These are phyloP conservation scores for Blastocystis sp. DNA, from an alignment of 352 stramenopile species.

Conservation along the genomic window DNA sequence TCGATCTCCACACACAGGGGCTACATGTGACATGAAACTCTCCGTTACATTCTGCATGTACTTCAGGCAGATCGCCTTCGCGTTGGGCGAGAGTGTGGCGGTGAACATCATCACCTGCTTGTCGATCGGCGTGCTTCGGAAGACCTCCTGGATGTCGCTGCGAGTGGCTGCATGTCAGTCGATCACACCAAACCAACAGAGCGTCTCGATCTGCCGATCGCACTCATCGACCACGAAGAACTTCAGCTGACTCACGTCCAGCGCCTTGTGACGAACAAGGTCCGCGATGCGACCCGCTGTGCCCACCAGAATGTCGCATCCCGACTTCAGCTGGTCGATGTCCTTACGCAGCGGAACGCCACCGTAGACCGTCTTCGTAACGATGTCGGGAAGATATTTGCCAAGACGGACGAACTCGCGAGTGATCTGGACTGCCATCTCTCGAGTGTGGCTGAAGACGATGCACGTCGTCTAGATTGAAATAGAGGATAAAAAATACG, in stretches of 20 bases:
- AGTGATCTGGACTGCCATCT: constrained; percentile 98
- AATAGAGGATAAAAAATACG: constrained; percentile 42
- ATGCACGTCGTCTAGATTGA: constrained; percentile 86
- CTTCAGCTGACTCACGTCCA: constrained; percentile 97
- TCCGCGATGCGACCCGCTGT: constrained; percentile 84
- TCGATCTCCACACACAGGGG: constrained; percentile 86
- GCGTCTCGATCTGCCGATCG: constrained; percentile 91
- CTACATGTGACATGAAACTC: not conserved
- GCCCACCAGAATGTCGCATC: constrained; percentile 87
- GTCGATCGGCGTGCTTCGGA: constrained; percentile 93
- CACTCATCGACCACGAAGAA: constrained; percentile 99
- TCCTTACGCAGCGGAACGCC: constrained; percentile 64
- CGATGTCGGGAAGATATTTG: constrained; percentile 84
- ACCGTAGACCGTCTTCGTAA: constrained; percentile 81
- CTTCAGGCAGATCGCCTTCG: constrained; percentile 95
- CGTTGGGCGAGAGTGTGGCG: constrained; percentile 97
- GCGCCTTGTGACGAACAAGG: constrained; percentile 70
- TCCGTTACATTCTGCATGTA: constrained; percentile 77
- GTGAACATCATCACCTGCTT: constrained; percentile 99
- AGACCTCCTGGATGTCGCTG: constrained; percentile 97
- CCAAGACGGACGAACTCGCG: constrained; percentile 99
- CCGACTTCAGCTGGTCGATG: constrained; percentile 84
- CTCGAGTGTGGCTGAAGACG: constrained; percentile 97
- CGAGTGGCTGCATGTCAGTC: constrained; percentile 82
- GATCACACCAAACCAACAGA: not conserved